phyloP scores from a whole-genome alignment of 2,329 filamentous ascomycete species.

The Penicillium sp. region DNA sequence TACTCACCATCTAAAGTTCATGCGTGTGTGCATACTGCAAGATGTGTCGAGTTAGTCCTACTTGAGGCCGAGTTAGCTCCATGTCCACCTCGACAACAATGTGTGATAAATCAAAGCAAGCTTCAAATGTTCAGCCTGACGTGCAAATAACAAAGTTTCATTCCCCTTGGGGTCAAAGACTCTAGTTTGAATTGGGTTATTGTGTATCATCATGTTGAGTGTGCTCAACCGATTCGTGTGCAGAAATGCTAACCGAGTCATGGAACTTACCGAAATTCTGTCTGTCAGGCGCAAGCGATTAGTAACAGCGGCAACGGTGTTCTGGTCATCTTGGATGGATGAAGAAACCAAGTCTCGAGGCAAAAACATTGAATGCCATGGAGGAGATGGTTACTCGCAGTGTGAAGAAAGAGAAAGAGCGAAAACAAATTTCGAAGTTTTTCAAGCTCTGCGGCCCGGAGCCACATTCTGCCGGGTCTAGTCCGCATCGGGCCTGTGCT shows the following conservation, averaged over 20 bases:
- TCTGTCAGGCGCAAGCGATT: constrained; percentile 7
- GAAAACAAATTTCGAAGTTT: constrained; percentile 30
- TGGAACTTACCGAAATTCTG: constrained; percentile 30
- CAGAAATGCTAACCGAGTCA: constrained; percentile 6
- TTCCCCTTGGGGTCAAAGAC: constrained; percentile 82
- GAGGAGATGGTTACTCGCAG: constrained; percentile 15
- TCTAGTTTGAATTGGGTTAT: constrained; percentile 83
- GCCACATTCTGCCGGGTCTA: constrained; percentile 30
- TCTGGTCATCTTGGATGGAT: not conserved
- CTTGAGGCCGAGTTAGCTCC: constrained; percentile 20
- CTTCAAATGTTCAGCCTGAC: constrained; percentile 74
- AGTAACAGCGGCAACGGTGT: constrained; percentile 5
- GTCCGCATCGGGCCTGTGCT: constrained; percentile 6
- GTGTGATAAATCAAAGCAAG: constrained; percentile 17
- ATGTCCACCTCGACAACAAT: constrained; percentile 10
- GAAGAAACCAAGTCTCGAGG: constrained; percentile 9
- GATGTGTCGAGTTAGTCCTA: constrained; percentile 12
- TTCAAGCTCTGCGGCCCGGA: constrained; percentile 32
- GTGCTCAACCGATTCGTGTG: constrained; percentile 17
- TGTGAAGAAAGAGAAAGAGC: constrained; percentile 21
- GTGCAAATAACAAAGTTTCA: constrained; percentile 79
- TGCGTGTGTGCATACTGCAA: not conserved
- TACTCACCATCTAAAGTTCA: constrained; percentile 26
- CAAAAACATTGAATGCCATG: constrained; percentile 22
- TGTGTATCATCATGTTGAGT: constrained; percentile 70